Conservation (phyloP, 192 early-diverging fungal genomes). For the Obelidium mucronatum region DNA sequence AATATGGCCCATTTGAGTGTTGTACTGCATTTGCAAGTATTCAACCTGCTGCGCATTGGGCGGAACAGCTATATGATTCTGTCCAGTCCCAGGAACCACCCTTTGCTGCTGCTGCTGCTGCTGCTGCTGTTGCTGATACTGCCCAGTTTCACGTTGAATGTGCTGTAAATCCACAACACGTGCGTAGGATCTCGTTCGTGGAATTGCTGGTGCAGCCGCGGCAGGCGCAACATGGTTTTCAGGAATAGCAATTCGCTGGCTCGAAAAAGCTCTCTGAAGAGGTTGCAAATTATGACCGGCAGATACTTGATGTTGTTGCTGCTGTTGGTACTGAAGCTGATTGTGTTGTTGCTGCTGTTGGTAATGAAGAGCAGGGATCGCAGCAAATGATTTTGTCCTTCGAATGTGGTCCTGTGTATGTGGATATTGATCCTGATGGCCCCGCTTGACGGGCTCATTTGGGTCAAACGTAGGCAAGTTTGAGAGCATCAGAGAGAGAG, state of each 20-base stretch:
- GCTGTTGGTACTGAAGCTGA: constrained; percentile 9
- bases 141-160: background rate
- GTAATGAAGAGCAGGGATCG: no score
- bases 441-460: background rate
- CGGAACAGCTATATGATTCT: no score
- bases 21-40: constrained; percentile 16
- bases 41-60: background rate
- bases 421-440: background rate
- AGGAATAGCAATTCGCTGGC: background rate
- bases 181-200: constrained; percentile 9
- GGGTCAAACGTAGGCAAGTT: constrained; percentile 23
- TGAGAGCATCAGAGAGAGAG: constrained; percentile 14
- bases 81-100: no score
- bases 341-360: background rate
- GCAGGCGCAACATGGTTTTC: background rate
- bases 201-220: background rate
- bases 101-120: no score
- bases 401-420: constrained; percentile 17
- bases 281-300: background rate
- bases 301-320: no score
- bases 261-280: background rate
- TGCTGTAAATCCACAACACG: constrained; percentile 14
- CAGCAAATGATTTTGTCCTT: constrained; percentile 14
- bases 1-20: constrained; percentile 3
- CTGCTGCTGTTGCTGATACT: background rate